phyloP scores from a whole-genome alignment of 1,284 basidiomycete genomes.

The Trametes polyzona region DNA sequence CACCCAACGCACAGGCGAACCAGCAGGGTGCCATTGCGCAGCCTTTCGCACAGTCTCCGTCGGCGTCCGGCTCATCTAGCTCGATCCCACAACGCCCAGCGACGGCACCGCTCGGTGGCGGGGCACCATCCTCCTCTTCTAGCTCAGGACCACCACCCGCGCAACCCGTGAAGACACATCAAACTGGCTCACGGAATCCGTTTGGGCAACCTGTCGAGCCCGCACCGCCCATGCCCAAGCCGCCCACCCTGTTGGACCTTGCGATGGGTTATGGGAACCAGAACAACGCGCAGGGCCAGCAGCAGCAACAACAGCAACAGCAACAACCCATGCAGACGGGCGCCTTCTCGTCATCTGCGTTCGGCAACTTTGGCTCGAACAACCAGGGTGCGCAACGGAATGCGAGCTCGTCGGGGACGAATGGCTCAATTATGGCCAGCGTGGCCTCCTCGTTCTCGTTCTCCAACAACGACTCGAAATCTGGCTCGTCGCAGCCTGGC shows the following conservation, averaged over 20 bases:
- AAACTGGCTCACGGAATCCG: slow-evolving; percentile 94
- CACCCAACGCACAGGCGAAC: slow-evolving; percentile 7
- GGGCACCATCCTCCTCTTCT: slow-evolving; percentile 20
- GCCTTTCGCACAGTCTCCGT: slow-evolving; percentile 25
- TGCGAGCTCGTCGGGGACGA: slow-evolving; percentile 46
- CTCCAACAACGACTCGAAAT: slow-evolving; percentile 38
- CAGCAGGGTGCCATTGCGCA: slow-evolving; percentile 22
- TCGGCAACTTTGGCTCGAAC: slow-evolving; percentile 22
- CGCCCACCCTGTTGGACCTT: slow-evolving; percentile 83
- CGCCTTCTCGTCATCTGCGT: slow-evolving; percentile 9
- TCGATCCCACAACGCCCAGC: slow-evolving; percentile 57
- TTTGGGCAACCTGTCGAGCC: slow-evolving; percentile 80
- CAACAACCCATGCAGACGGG: slow-evolving; percentile 19
- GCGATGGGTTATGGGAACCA: slow-evolving; percentile 51
- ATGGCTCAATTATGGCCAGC: slow-evolving; percentile 58
- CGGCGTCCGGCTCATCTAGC: slow-evolving; percentile 11
- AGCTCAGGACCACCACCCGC: slow-evolving; percentile 46
- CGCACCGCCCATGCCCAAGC: slow-evolving; percentile 73
- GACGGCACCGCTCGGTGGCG: slow-evolving; percentile 63
- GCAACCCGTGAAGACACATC: slow-evolving; percentile 80
- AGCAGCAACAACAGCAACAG: slow-evolving; percentile 37
- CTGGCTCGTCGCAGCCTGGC: slow-evolving; percentile 25
- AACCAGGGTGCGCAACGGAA: slow-evolving; percentile 13
- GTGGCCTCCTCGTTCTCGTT: slow-evolving; percentile 74
- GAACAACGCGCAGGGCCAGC: slow-evolving; percentile 25